Evolutionary conservation across 1,139 yeast genomes (phyloP).

Genomic region (Candida sp.): DNA sequence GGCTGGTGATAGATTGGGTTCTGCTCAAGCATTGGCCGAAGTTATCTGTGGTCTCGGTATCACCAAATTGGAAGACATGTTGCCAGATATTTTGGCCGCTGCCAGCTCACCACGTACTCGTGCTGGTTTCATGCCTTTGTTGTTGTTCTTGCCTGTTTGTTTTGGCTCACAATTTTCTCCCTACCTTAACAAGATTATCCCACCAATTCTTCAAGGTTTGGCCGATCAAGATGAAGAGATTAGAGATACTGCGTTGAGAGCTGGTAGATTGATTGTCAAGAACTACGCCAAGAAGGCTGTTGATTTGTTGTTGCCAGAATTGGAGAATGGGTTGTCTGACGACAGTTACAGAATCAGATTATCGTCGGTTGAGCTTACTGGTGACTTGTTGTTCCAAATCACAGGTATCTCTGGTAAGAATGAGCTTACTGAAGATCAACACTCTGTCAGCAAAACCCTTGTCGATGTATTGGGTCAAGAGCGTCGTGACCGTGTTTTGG

Average conservation of each 20-base stretch:
- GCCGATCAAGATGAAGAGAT: conserved; percentile 91
- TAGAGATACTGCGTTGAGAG: conserved; percentile 88
- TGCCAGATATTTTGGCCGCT: conserved; percentile 80
- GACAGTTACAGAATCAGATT: conserved; percentile 86
- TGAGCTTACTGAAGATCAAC: conserved; percentile 70
- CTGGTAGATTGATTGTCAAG: conserved; percentile 91
- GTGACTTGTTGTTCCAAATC: conserved; percentile 92
- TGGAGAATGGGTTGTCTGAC: conserved; percentile 89
- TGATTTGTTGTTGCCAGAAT: conserved; percentile 90
- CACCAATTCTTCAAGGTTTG: conserved; percentile 88
- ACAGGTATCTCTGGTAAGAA: conserved; percentile 83
- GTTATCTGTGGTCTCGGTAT: conserved; percentile 92
- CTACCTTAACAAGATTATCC: conserved; percentile 81
- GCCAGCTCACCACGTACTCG: conserved; percentile 73
- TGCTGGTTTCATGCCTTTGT: conserved; percentile 92
- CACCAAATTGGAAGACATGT: conserved; percentile 81
- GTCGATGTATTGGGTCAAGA: conserved; percentile 84
- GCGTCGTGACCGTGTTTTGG: conserved; percentile 85
- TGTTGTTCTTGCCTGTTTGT: conserved; percentile 91
- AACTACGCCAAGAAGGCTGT: conserved; percentile 95
- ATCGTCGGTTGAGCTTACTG: conserved; percentile 96
- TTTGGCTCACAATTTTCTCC: conserved; percentile 95
- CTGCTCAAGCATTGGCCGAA: conserved; percentile 97
- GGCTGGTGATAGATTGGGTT: conserved; percentile 93
- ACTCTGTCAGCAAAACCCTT: conserved; percentile 69